phyloP scores from a whole-genome alignment of 2,329 filamentous ascomycete species.

The Hirsutella thompsonii region DNA sequence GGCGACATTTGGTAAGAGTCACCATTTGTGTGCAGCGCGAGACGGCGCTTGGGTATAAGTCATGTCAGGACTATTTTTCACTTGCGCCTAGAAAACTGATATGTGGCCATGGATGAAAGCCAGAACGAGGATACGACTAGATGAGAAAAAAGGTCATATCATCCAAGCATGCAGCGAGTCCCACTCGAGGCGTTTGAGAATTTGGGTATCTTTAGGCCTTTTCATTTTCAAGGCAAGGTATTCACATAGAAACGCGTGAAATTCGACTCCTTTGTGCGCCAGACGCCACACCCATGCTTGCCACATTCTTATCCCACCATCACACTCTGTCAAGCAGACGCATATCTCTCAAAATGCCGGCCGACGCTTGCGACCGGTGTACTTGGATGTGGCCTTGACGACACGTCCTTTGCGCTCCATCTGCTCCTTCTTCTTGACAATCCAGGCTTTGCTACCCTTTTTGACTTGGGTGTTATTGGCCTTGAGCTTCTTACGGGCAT shows the following conservation, averaged over 20 bases:
- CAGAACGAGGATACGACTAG: too few relatives aligned
- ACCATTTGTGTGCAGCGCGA: too few relatives aligned
- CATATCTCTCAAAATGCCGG: conserved; percentile 48
- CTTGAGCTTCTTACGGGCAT: conserved; percentile 44
- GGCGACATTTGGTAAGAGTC: too few relatives aligned
- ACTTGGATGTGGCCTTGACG: conserved; percentile 84
- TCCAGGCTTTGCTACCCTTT: conserved; percentile 80
- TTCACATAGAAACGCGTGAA: background rate
- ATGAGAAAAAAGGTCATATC: too few relatives aligned
- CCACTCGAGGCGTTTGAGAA: background rate
- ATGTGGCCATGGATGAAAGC: too few relatives aligned
- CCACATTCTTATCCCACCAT: background rate
- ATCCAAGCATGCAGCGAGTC: background rate
- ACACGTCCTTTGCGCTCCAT: conserved; percentile 92
- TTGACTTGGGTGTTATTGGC: conserved; percentile 40
- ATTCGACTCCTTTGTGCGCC: background rate
- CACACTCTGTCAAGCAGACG: background rate
- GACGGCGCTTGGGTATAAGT: too few relatives aligned
- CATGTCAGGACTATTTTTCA: too few relatives aligned
- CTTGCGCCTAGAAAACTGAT: too few relatives aligned
- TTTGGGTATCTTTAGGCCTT: conserved; percentile 6
- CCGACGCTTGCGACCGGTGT: conserved; percentile 80
- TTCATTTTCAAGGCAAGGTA: background rate
- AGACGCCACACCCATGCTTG: conserved; percentile 12
- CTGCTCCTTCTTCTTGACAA: conserved; percentile 77